Evolutionary conservation across 148 eudicot species (phyloP), one percentile per base, ranked within the genome.

Genomic region (Rhododendron henanense): DNA sequence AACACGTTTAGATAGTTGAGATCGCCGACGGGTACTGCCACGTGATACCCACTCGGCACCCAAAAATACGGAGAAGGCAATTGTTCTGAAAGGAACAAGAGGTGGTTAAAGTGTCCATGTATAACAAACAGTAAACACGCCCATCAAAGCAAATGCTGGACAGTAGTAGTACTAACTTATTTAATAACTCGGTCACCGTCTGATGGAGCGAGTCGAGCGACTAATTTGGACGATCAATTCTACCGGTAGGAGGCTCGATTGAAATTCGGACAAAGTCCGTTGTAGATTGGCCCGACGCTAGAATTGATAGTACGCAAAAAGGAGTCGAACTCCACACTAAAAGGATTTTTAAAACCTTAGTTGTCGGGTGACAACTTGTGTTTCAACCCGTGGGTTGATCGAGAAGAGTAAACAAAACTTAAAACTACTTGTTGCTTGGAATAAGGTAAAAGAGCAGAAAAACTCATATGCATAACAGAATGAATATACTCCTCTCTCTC

Each of bases 81-180:
- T 41, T 28, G 75, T 4, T 16, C 6, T 35, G 44, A 31, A 33
- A 33, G 78, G 11, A 74, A 15, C 78, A 37, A 74, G 78, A 37
- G 47, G 45, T 4, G 47, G 45, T 4, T 13, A 1, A 74, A 39
- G 41, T 75, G 48, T 39, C 10, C 79, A 37, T 3, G 47, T 75
- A 33, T 1, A 16, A 35, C 45, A 15, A 74, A 74, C 78, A 74
- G 79, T 75, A 44, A n/a, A 78, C 33, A n/a, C 94, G 76, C 89
- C 88, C 88, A 90, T 85, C 96, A 73, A 93, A 88, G 93, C 94
- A 89, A 47, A 81, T 93, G 96, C 88, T 89, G 92, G 90, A 77
- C 78, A 3, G 28, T 35, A 85, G 84, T 85, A 41, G 28, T 3
- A 41, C 7, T 6, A 48, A 25, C 10, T 57, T 13, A 51, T 55